Conservation (phyloP, 2,329 filamentous ascomycete genomes). For the Fusarium kyushuense region DNA sequence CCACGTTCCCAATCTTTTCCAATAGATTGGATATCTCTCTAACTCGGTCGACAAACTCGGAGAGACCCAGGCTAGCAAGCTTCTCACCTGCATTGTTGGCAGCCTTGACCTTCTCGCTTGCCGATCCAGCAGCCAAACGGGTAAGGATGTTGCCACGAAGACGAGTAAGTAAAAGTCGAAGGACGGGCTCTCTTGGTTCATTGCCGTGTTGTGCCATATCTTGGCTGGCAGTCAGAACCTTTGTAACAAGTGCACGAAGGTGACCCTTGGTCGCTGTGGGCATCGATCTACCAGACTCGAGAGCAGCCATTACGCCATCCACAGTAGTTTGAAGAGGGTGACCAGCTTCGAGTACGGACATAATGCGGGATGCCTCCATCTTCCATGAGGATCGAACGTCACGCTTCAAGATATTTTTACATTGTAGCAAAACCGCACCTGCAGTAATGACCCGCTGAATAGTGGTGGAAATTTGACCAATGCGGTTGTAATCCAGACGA, state of each 20-base stretch:
- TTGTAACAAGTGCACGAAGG: constrained; percentile 67
- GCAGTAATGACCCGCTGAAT: constrained; percentile 74
- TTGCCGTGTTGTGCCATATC: constrained; percentile 57
- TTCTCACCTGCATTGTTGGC: constrained; percentile 77
- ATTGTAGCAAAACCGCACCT: constrained; percentile 80
- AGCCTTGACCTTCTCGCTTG: constrained; percentile 76
- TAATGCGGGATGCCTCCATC: constrained; percentile 77
- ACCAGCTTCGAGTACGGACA: constrained; percentile 73
- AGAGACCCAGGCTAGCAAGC: constrained; percentile 75
- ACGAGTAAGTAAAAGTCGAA: constrained; percentile 76
- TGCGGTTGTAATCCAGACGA: constrained; percentile 73
- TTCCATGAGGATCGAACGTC: constrained; percentile 84
- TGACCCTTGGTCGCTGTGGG: constrained; percentile 71
- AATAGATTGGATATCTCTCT: constrained; percentile 77
- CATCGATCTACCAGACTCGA: constrained; percentile 74
- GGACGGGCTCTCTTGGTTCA: constrained; percentile 66
- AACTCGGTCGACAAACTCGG: constrained; percentile 78
- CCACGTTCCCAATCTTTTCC: constrained; percentile 72
- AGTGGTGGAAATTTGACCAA: constrained; percentile 58
- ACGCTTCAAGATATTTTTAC: constrained; percentile 85
- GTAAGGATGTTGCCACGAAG: constrained; percentile 74
- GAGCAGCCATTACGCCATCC: constrained; percentile 71
- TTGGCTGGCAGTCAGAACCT: constrained; percentile 64
- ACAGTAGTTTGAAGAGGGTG: constrained; percentile 65
- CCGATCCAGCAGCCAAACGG: constrained; percentile 73